Evolutionary conservation across 2,329 filamentous ascomycete species (phyloP).

Genomic region (Incumbomyces delicatus): DNA sequence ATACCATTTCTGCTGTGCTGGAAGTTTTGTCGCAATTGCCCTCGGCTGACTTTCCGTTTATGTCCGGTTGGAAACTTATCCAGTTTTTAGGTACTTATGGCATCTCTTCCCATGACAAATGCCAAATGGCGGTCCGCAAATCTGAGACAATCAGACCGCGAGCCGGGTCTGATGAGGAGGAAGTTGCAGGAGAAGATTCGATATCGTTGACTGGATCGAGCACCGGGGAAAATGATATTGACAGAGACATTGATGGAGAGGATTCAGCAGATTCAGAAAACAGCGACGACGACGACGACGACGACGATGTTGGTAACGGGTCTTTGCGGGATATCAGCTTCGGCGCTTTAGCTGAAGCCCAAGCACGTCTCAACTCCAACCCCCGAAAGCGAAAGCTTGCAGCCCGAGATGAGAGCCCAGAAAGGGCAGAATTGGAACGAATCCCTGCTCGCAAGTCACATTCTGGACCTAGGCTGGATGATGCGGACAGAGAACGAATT

Average conservation of each 20-base stretch:
- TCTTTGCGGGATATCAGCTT: slow-evolving; percentile 61
- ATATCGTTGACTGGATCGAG: neutral
- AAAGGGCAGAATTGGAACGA: slow-evolving; percentile 12
- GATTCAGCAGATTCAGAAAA: neutral
- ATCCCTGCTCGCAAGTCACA: slow-evolving; percentile 10
- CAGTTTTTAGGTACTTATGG: too few relatives aligned
- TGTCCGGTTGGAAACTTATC: neutral
- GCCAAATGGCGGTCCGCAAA: slow-evolving; percentile 8
- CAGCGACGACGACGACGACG: neutral
- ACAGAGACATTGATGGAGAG: neutral
- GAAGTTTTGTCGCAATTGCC: slow-evolving; percentile 7
- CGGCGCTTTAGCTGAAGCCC: slow-evolving; percentile 78
- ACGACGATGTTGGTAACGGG: too few relatives aligned
- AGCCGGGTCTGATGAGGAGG: slow-evolving; percentile 4
- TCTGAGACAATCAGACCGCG: neutral
- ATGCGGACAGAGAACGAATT: slow-evolving; percentile 21
- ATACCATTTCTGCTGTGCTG: too few relatives aligned
- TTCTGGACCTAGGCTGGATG: slow-evolving; percentile 13
- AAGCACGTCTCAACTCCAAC: slow-evolving; percentile 53
- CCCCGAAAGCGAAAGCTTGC: slow-evolving; percentile 21
- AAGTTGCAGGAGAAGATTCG: neutral
- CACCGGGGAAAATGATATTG: neutral
- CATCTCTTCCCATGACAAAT: neutral
- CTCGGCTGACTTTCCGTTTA: neutral
- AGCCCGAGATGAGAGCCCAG: slow-evolving; percentile 22